These are phyloP conservation scores for Fagopyrum esculentum DNA, from an alignment of 148 eudicot genomes.

Conservation along the genomic window DNA sequence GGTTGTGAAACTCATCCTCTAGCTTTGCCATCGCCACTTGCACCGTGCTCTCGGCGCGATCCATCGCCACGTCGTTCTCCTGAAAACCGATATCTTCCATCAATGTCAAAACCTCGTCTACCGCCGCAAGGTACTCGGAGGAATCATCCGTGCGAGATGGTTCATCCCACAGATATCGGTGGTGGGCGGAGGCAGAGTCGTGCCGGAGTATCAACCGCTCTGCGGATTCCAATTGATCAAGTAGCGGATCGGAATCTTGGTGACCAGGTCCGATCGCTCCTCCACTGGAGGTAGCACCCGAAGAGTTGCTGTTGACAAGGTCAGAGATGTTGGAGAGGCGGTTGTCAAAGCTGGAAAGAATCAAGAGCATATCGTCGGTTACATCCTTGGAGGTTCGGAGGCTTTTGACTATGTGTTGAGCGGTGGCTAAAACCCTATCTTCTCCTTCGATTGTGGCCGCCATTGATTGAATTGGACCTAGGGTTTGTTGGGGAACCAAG, in stretches of 20 bases:
- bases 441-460: constrained; percentile 71
- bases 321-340: constrained; percentile 67
- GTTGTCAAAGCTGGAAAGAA: constrained; percentile 72
- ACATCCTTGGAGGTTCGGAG: constrained; percentile 55
- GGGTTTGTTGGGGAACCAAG: background rate
- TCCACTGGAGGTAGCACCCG: background rate
- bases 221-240: constrained; percentile 39
- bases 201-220: constrained; percentile 44
- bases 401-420: constrained; percentile 71
- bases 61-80: constrained; percentile 21
- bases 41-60: constrained; percentile 64
- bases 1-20: constrained; percentile 70
- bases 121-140: constrained; percentile 49
- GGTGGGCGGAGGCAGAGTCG: constrained; percentile 16
- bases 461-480: background rate
- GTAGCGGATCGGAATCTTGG: background rate
- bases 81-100: constrained; percentile 25
- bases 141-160: constrained; percentile 18
- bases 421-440: constrained; percentile 84
- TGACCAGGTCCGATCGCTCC: background rate
- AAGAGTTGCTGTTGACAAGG: constrained; percentile 16
- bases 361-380: constrained; percentile 73
- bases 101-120: constrained; percentile 46
- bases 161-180: constrained; percentile 21
- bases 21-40: constrained; percentile 79